Evolutionary conservation across 768 basidiomycete species (phyloP).

Genomic region (Russula earlei): DNA sequence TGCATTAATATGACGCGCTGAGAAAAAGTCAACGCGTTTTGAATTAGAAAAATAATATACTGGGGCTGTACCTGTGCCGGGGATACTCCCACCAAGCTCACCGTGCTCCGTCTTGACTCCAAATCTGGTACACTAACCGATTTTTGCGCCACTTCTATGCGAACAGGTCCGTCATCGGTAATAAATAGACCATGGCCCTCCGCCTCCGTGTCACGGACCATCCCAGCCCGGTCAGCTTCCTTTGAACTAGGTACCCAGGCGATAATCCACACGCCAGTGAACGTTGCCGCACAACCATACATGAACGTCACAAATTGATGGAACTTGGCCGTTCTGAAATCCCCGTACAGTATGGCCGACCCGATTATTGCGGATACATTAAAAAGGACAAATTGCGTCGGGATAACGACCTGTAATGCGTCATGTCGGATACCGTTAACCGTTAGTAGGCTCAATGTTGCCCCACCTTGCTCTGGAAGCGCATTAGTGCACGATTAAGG

Average conservation of each 20-base stretch:
- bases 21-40: neutral
- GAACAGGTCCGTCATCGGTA: conserved; percentile 21
- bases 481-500: conserved; percentile 80
- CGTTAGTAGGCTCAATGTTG: neutral
- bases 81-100: conserved; percentile 61
- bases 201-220: conserved; percentile 26
- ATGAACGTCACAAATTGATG: conserved; percentile 77
- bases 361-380: conserved; percentile 89
- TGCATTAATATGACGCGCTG: conserved; percentile 59
- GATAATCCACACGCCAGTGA: conserved; percentile 82
- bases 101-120: conserved; percentile 43
- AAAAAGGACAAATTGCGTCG: conserved; percentile 91
- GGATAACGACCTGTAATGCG: conserved; percentile 66
- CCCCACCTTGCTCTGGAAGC: conserved; percentile 81
- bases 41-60: neutral
- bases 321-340: conserved; percentile 77
- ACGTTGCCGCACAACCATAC: conserved; percentile 85
- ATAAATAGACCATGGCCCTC: conserved; percentile 12
- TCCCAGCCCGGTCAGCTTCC: conserved; percentile 24
- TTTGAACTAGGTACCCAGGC: conserved; percentile 46
- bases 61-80: conserved; percentile 53
- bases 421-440: neutral
- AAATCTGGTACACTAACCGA: conserved; percentile 34
- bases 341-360: conserved; percentile 88
- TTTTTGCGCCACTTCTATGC: conserved; percentile 18